phyloP scores from a whole-genome alignment of 2,329 filamentous ascomycete species.

The Botrytis tulipae region DNA sequence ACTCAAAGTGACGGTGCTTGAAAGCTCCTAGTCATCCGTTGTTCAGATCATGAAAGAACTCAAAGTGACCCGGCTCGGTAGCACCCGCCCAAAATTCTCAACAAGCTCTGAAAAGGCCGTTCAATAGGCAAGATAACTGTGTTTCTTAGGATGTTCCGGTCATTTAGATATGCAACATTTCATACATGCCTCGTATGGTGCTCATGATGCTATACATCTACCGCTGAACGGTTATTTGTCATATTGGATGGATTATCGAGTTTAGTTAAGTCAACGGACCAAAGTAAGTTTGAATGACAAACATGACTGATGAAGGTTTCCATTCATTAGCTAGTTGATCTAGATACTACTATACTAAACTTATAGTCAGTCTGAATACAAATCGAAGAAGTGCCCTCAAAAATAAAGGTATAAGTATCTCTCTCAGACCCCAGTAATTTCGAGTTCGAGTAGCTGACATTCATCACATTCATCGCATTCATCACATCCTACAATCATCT shows the following conservation, averaged over 20 bases:
- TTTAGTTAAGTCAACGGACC: not conserved
- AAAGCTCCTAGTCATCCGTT: too few relatives aligned
- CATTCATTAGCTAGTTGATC: not conserved
- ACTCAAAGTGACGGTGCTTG: not conserved
- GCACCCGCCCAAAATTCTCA: not conserved
- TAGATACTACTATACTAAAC: not conserved
- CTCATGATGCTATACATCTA: not conserved
- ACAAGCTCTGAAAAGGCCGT: not conserved
- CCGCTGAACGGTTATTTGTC: not conserved
- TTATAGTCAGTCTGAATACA: not conserved
- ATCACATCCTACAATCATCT: not conserved
- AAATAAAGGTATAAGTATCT: not conserved
- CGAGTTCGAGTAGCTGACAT: not conserved
- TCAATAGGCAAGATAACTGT: too few relatives aligned
- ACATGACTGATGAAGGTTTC: not conserved
- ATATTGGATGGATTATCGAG: not conserved
- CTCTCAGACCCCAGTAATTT: not conserved
- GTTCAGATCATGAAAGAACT: not conserved
- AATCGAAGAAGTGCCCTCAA: not conserved
- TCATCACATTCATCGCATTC: not conserved
- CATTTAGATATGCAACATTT: not conserved
- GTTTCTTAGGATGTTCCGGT: not conserved
- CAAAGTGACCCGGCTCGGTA: not conserved
- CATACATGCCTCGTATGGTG: too few relatives aligned
- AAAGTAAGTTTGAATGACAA: not conserved